Conservation (phyloP, 2,329 filamentous ascomycete genomes). For the Passalora sequoiae region DNA sequence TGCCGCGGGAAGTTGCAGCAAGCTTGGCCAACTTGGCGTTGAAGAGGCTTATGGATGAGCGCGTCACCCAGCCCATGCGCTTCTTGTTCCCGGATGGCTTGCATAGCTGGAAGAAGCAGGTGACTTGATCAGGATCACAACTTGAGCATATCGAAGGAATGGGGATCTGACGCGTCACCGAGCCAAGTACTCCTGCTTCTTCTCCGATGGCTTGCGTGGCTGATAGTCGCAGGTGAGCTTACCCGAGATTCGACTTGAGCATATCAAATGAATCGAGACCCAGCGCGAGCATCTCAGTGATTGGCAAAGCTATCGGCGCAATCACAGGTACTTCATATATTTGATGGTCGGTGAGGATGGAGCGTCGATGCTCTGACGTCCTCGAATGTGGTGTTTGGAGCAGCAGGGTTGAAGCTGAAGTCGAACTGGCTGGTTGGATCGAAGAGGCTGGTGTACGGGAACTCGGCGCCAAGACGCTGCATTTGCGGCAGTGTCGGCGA, state of each 20-base stretch:
- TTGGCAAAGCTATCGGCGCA: slow-evolving; percentile 1
- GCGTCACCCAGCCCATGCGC: not conserved
- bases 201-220: not conserved
- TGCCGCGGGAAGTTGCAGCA: slow-evolving; percentile 11
- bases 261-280: not conserved
- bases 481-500: too few relatives aligned
- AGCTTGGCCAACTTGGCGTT: slow-evolving; percentile 9
- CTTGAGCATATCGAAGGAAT: not conserved
- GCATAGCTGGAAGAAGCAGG: not conserved
- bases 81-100: not conserved
- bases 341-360: slow-evolving; percentile 4
- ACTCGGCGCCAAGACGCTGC: slow-evolving; percentile 12
- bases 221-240: not conserved
- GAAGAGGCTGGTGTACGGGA: slow-evolving; percentile 10
- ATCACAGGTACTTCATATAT: not conserved
- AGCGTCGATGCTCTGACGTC: not conserved
- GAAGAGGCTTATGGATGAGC: too few relatives aligned
- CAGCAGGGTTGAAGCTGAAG: slow-evolving; percentile 21
- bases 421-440: slow-evolving; percentile 13
- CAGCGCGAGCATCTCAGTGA: slow-evolving; percentile 1
- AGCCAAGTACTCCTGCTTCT: not conserved
- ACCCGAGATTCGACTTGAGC: not conserved
- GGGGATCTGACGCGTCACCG: not conserved
- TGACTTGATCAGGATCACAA: not conserved
- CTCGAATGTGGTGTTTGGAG: slow-evolving; percentile 8